These are phyloP conservation scores for Inosperma sp. DNA, from an alignment of 768 basidiomycete species.

Conservation along the genomic window DNA sequence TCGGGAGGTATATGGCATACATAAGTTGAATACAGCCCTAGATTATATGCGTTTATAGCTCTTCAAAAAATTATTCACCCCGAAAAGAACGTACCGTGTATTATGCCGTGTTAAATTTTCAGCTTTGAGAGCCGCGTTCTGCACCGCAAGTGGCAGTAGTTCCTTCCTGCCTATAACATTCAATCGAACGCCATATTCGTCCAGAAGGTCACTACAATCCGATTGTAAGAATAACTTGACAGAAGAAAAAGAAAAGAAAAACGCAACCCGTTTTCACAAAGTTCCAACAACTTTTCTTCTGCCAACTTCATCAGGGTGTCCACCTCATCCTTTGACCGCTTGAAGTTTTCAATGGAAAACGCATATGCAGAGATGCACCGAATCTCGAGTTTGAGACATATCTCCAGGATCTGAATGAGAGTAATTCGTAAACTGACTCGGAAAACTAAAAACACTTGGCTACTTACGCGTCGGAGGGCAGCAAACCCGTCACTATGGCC, in stretches of 20 bases:
- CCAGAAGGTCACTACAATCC: constrained; percentile 61
- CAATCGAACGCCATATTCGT: constrained; percentile 78
- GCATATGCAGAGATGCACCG: constrained; percentile 90
- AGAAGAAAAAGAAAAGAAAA: background rate
- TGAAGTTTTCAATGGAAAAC: constrained; percentile 98
- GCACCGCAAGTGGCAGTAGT: constrained; percentile 77
- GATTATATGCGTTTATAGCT: background rate
- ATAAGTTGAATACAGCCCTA: constrained; percentile 87
- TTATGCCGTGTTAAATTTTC: constrained; percentile 76
- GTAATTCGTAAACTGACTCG: background rate
- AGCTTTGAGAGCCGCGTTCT: constrained; percentile 60
- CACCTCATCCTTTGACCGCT: constrained; percentile 80
- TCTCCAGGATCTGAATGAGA: constrained; percentile 64
- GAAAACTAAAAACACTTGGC: no score
- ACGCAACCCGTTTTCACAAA: constrained; percentile 76
- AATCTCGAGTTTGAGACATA: constrained; percentile 77
- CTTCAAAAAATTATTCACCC: background rate
- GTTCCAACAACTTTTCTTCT: constrained; percentile 69
- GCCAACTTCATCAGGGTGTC: constrained; percentile 83
- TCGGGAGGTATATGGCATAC: constrained; percentile 87
- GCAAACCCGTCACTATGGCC: constrained; percentile 86
- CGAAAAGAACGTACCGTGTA: constrained; percentile 44
- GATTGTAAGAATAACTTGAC: background rate
- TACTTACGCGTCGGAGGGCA: constrained; percentile 69
- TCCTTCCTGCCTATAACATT: constrained; percentile 73